Evolutionary conservation across 306 rosid genomes (phyloP), one percentile per base, ranked within the genome.

Genomic region (Glycine latifolia): DNA sequence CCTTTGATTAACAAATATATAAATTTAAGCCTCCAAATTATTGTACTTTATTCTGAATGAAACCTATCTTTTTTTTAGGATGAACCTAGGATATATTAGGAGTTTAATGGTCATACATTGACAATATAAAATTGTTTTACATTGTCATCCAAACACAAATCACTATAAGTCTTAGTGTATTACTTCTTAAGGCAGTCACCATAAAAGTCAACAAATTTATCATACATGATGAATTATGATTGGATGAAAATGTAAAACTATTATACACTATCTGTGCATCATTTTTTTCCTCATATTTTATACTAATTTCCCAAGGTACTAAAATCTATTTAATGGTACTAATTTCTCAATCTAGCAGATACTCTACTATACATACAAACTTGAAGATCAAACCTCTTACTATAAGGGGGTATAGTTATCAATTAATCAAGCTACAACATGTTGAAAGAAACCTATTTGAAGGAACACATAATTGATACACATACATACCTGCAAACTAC

Each of bases 401-500:
- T 9, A 5, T 16, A 15, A 56, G 10, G 4, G 4, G 44, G 6
- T 5, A 16, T 16, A 10, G 3, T 56, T 15, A 15, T 56, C 9
- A 7, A 3, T 6, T 8, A 7, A 60, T 10, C 41, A 60, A 26
- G 7, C 10, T 39, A 60, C 0, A 5, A 7, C 39, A 60, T 60
- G 8, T 60, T 60, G 13, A 62, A 62, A 6, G 8, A 39, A 39
- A 39, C 44, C 9, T 2, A 12, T 12, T 31, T 17, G 2, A 60
- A 61, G n/a, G 44, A 76, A 7, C 11, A 77, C 8, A 9, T 47
- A 16, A 52, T 54, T 26, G 44, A 35, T 44, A 60, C 8, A 47
- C 14, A 69, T 11, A 3, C 10, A 39, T 81, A 85, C 88, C 88
- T 77, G 85, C 85, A 85, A 37, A 41, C 76, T 35, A 10, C 12